Evolutionary conservation across 148 eudicot species (phyloP), one percentile per base, ranked within the genome.

Genomic region (Drosera capensis): DNA sequence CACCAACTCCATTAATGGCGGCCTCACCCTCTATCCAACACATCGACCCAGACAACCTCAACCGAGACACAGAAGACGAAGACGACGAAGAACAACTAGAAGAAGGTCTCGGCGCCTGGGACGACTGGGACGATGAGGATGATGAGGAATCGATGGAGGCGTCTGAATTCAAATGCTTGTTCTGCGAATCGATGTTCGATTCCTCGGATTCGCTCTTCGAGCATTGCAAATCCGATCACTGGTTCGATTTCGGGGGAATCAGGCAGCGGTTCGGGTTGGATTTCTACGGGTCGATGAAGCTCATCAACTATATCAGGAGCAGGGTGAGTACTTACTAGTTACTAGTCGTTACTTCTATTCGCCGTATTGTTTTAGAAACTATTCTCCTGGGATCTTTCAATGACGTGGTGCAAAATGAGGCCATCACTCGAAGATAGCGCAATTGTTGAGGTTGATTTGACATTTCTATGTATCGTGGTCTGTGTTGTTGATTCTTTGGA

Each of bases 241-340:
- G 16, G 19, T 88, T 88, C 22, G 74, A 88, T 68, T 78, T 88
- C 40, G 8, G 23, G 14, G 48, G 15, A 2, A 35, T 83, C 34
- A 75, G 47, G 72, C 71, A 58, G 40, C 49, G 50, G 8, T 43
- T 77, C 36, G 39, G 16, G 2, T 71, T 88, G 77, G 92, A 80
- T 48, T 80, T 88, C 53, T 88, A 88, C 60, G 78, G 57, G 20
- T 67, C 65, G 60, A 74, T 88, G 54, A 88, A 77, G 84, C 86
- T 88, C 59, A 68, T 88, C 65, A 88, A 88, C 53, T 88, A 70
- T 46, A 50, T 88, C 43, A 66, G 97, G 63, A 55, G 20, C 19
- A 53, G 56, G 74, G 66, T 66, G 28, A 23, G 52, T 45, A 1
- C 22, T 12, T 2, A 2, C 19, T 15, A 4, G 26, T 36, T 29